Conservation (phyloP, 257 asterid genomes). For the Solanum bulbocastanum region DNA sequence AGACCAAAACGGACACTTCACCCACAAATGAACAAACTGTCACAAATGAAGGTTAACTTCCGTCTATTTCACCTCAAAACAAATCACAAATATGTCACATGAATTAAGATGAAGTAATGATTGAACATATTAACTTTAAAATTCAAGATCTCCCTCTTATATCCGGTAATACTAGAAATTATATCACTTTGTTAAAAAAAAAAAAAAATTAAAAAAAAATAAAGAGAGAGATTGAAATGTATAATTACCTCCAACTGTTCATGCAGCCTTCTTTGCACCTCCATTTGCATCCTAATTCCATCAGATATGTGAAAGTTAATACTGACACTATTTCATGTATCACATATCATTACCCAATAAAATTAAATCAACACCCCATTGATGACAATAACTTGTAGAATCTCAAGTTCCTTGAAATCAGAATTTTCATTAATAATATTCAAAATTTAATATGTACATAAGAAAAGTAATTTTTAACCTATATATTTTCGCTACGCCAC, state of each 20-base stretch:
- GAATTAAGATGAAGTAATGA: not conserved
- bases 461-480: too few relatives aligned
- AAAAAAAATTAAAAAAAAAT: too few relatives aligned
- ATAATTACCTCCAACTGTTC: constrained; percentile 81
- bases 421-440: not conserved
- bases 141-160: not conserved
- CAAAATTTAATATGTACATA: too few relatives aligned
- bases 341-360: constrained; percentile 7
- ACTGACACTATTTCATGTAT: constrained; percentile 18
- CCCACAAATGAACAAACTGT: too few relatives aligned
- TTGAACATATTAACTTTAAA: not conserved
- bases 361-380: not conserved
- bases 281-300: constrained; percentile 97
- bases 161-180: not conserved
- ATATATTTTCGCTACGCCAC: not conserved
- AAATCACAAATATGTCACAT: too few relatives aligned
- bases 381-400: not conserved
- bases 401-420: not conserved
- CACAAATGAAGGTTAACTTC: too few relatives aligned
- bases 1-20: too few relatives aligned
- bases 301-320: constrained; percentile 34
- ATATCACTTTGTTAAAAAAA: not conserved
- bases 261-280: constrained; percentile 91
- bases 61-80: too few relatives aligned
- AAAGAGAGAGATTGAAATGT: not conserved